A percentile compares a stretch with the other conserved stretches of the same genome.
Evolutionary conservation across 306 rosid genomes (phyloP).

Genomic region (Cucurbita ficifolia): DNA sequence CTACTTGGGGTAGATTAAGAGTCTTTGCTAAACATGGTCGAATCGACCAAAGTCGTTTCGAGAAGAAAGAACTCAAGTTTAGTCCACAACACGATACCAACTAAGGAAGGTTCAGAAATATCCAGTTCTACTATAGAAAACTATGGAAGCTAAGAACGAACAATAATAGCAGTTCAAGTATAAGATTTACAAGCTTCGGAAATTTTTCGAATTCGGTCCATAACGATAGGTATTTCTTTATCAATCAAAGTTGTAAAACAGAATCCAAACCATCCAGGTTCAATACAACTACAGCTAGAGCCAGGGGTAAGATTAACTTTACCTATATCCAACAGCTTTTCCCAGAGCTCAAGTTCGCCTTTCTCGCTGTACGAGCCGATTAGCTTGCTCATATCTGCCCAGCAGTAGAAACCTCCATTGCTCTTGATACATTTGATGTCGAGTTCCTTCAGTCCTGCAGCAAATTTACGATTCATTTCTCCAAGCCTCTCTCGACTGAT

Average conservation of each 20-base stretch:
- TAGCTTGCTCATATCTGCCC: conserved; percentile 78
- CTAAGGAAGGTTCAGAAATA: not conserved
- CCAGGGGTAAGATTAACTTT: conserved; percentile 78
- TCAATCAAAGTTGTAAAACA: conserved; percentile 55
- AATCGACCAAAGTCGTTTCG: not conserved
- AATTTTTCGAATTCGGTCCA: conserved; percentile 59
- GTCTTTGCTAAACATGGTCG: not conserved
- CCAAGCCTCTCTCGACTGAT: conserved; percentile 34
- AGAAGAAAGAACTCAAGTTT: not conserved
- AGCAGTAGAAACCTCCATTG: conserved; percentile 74
- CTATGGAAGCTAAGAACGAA: not conserved
- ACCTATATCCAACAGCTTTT: conserved; percentile 57
- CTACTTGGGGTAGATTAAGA: not conserved
- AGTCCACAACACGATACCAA: not conserved
- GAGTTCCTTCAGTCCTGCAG: conserved; percentile 57
- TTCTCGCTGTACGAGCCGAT: conserved; percentile 60
- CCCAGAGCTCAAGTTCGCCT: conserved; percentile 95
- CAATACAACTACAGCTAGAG: conserved; percentile 70
- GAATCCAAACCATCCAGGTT: conserved; percentile 84
- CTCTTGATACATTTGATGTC: conserved; percentile 53
- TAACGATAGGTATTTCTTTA: conserved; percentile 51
- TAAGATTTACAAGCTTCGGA: conserved; percentile 33
- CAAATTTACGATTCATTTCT: conserved; percentile 33
- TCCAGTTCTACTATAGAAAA: not conserved
- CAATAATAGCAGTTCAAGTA: conserved; percentile 16